Conservation (phyloP, 176 grass and related monocot genomes). For the Carex kokanica region DNA sequence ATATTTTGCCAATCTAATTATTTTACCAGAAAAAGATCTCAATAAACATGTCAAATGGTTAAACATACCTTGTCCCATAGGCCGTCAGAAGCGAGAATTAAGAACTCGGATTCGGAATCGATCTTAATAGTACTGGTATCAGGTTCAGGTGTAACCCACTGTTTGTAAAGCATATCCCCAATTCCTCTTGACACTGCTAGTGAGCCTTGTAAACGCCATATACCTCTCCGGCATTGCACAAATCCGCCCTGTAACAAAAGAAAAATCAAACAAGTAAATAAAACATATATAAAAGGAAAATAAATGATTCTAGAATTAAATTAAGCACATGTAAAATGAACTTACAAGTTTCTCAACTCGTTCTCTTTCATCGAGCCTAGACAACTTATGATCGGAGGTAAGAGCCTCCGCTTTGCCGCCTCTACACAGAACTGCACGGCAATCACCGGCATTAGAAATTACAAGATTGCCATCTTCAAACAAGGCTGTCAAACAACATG, state of each 20-base stretch:
- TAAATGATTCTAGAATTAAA: background rate
- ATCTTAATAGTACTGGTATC: constrained; percentile 32
- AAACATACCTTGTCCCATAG: constrained; percentile 72
- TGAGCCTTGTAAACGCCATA: constrained; percentile 25
- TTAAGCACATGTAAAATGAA: background rate
- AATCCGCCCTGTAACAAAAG: constrained; percentile 22
- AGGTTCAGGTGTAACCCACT: constrained; percentile 41
- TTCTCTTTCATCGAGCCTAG: constrained; percentile 43
- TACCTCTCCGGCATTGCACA: background rate
- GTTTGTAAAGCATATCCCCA: constrained; percentile 18
- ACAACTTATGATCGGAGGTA: constrained; percentile 41
- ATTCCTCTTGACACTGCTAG: constrained; percentile 54
- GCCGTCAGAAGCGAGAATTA: constrained; percentile 85
- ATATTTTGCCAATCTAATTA: too few species aligned
- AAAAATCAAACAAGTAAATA: background rate
- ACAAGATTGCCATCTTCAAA: constrained; percentile 33
- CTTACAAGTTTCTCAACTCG: constrained; percentile 48
- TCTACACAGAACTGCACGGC: constrained; percentile 41
- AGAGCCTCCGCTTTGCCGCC: constrained; percentile 40
- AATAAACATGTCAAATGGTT: background rate
- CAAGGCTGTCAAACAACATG: constrained; percentile 48
- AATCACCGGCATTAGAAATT: constrained; percentile 49
- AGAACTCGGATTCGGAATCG: constrained; percentile 42
- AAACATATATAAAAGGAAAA: constrained; percentile 4
- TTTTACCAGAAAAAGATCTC: too few species aligned